phyloP scores from a whole-genome alignment of 192 early-diverging fungal genomes.

The Coemansia sp. region DNA sequence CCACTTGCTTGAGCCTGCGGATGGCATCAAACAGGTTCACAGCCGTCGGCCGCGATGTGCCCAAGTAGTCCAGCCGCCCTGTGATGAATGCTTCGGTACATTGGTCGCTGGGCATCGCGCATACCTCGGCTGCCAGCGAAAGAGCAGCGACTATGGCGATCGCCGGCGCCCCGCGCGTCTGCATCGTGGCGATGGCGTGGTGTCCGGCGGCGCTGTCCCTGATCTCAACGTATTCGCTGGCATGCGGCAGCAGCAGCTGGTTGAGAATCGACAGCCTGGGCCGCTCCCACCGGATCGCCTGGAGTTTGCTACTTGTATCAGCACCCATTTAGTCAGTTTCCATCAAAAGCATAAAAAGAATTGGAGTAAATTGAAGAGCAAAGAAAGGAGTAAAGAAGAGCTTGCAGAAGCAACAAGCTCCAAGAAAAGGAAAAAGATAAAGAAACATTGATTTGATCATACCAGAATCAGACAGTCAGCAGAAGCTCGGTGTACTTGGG shows the following conservation, averaged over 20 bases:
- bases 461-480: constrained; percentile 64
- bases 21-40: constrained; percentile 93
- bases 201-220: constrained; percentile 68
- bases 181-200: constrained; percentile 90
- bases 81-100: constrained; percentile 56
- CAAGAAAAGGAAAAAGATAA: constrained; percentile 3
- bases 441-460: no score
- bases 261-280: constrained; percentile 75
- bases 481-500: constrained; percentile 97
- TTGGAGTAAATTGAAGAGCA: neutral
- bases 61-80: constrained; percentile 70
- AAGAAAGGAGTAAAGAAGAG: neutral
- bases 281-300: constrained; percentile 48
- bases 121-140: constrained; percentile 78
- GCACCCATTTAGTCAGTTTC: neutral
- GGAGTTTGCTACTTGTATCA: constrained; percentile 14
- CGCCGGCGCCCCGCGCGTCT: constrained; percentile 89
- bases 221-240: constrained; percentile 73
- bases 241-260: constrained; percentile 90
- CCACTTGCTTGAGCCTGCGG: constrained; percentile 45
- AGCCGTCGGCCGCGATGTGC: constrained; percentile 91
- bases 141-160: constrained; percentile 96
- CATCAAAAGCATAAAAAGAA: neutral
- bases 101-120: constrained; percentile 5
- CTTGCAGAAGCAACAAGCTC: neutral